Base-by-base conservation (phyloP, 306 rosid species). In the Comarum palustre region DNA sequence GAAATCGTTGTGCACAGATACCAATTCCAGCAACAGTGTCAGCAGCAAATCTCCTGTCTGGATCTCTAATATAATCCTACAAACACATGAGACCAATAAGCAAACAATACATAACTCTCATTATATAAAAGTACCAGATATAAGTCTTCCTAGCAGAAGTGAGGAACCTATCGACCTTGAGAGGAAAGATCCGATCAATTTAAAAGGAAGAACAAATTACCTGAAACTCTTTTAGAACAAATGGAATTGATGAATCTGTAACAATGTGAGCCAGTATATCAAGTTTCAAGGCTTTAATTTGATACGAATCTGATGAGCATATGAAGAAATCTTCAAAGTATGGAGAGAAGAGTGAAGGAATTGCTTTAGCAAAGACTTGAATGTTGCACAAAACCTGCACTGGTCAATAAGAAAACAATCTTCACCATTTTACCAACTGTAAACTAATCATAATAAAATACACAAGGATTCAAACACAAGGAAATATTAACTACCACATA, bases 1-100 rank as follows among this genome's bases (percentile, higher is more conserved):
- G 97, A 77, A 90, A 92, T 80, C 83, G 80, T 78, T 83, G 86
- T 43, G 93, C 92, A 84, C 97, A 90, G 77, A 91, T 76, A 66
- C 97, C 99, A 87, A 90, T 87, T 74, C 89, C 88, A 87, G 99
- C 90, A 85, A 91, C 82, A 71, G 99, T 87, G 55, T 89, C 96
- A 41, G 97, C 96, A 80, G 96, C 97, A 91, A 95, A 91, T 83
- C 92, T 87, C 86, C 99, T 81, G 78, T 91, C 87, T 20, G 97
- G 93, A 82, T 88, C 94, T 79, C 84, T 87, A 77, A 95, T 87
- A 85, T 91, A 95, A 87, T 91, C 99, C 99, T 95, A 87, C 75
- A 81, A 88, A 90, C 73, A 73, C 81, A 80, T 86, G 68, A 76
- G 16, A 84, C 68, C 66, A 78, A 79, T 81, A 77, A 85, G 85